phyloP scores from a whole-genome alignment of 129 eudicot genomes.

The Flaveria robusta region DNA sequence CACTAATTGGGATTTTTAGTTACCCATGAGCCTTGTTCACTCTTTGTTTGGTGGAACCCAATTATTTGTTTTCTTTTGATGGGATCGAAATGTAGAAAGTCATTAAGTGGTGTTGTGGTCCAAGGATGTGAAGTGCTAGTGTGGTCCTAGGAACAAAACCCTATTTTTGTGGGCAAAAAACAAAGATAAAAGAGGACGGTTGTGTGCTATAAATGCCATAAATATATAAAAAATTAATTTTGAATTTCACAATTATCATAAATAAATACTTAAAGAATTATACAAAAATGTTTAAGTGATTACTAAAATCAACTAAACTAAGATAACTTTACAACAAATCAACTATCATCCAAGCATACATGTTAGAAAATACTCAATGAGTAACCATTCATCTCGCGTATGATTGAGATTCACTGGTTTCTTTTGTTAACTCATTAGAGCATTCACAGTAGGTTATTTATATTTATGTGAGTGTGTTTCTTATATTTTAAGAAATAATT shows the following conservation, averaged over 20 bases:
- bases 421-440: neutral
- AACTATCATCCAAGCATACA: neutral
- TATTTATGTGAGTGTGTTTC: no score
- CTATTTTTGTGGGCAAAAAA: slow-evolving; percentile 37
- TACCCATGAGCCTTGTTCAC: slow-evolving; percentile 32
- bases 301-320: neutral
- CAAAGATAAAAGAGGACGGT: slow-evolving; percentile 32
- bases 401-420: neutral
- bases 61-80: slow-evolving; percentile 33
- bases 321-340: neutral
- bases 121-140: slow-evolving; percentile 42
- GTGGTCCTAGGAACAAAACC: slow-evolving; percentile 40
- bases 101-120: slow-evolving; percentile 45
- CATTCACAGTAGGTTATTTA: no score
- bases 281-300: neutral
- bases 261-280: neutral
- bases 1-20: slow-evolving; percentile 29
- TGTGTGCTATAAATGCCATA: slow-evolving; percentile 39
- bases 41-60: slow-evolving; percentile 12
- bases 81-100: slow-evolving; percentile 30
- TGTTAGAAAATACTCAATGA: neutral
- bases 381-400: neutral
- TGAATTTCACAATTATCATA: neutral
- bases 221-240: neutral
- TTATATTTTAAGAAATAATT: no score